These are phyloP conservation scores for Penicillium sp. DNA, from an alignment of 2,329 filamentous ascomycete genomes.

Conservation along the genomic window DNA sequence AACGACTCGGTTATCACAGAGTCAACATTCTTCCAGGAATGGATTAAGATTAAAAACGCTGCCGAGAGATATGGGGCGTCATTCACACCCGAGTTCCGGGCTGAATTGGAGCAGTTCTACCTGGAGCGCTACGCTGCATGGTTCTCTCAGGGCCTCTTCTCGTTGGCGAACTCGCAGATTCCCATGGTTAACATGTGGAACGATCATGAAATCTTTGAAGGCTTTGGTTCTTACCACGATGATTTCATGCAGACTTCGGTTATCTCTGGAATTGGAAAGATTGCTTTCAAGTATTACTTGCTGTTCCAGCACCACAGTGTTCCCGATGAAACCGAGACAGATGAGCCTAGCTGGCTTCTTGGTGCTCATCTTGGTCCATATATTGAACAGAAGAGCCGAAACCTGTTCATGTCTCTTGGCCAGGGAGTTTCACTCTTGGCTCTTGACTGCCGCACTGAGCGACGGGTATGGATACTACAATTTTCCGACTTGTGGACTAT, in stretches of 20 bases:
- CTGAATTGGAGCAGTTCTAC: constrained; percentile 85
- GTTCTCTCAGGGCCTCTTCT: constrained; percentile 94
- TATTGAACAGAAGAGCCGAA: constrained; percentile 81
- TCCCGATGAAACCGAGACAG: constrained; percentile 70
- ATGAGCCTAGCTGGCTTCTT: constrained; percentile 89
- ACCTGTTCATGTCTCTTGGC: constrained; percentile 80
- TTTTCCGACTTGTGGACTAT: background rate
- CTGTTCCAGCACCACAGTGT: constrained; percentile 96
- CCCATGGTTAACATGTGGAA: constrained; percentile 99
- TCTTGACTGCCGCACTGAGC: constrained; percentile 86
- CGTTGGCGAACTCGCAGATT: constrained; percentile 89
- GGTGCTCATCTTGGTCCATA: constrained; percentile 80
- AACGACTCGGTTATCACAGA: constrained; percentile 80
- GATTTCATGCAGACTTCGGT: constrained; percentile 88
- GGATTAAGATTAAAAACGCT: constrained; percentile 77
- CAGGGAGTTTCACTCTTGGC: constrained; percentile 76
- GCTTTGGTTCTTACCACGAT: constrained; percentile 89
- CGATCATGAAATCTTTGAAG: constrained; percentile 88
- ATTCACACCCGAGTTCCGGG: constrained; percentile 78
- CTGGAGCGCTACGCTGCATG: constrained; percentile 85
- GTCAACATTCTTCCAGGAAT: constrained; percentile 73
- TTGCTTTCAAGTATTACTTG: constrained; percentile 99
- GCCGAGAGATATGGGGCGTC: constrained; percentile 73
- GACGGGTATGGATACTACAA: constrained; percentile 55
- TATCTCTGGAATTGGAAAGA: constrained; percentile 81